Conservation (phyloP, 768 basidiomycete genomes). For the Pleurotus citrinopileatus region DNA sequence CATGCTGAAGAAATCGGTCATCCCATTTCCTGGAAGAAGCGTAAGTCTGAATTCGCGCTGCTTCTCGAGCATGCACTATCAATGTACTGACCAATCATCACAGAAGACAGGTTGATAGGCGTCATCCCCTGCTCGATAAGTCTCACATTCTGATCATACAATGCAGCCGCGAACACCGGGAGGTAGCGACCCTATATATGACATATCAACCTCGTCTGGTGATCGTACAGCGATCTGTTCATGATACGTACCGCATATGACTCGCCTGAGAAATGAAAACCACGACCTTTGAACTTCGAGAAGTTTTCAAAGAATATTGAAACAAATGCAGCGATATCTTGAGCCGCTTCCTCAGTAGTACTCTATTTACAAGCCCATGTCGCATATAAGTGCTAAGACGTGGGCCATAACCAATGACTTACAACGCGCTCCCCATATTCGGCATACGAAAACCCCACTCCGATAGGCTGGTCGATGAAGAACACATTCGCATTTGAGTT, state of each 20-base stretch:
- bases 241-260: constrained; percentile 69
- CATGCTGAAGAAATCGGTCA: constrained; percentile 53
- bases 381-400: too few relatives aligned
- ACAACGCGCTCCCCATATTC: constrained; percentile 61
- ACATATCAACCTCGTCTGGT: background rate
- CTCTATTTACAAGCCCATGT: too few relatives aligned
- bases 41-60: background rate
- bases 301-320: constrained; percentile 76
- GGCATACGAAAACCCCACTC: constrained; percentile 62
- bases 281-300: constrained; percentile 61
- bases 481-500: constrained; percentile 64
- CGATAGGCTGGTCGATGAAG: constrained; percentile 61
- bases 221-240: too few relatives aligned
- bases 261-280: constrained; percentile 68
- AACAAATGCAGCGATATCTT: constrained; percentile 69
- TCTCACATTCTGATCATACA: constrained; percentile 67
- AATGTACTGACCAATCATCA: constrained; percentile 57
- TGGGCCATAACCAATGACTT: constrained; percentile 18
- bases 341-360: constrained; percentile 64
- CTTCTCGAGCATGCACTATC: background rate
- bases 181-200: constrained; percentile 58
- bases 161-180: constrained; percentile 71
- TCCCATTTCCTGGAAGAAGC: constrained; percentile 53
- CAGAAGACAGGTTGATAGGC: constrained; percentile 61
- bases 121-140: constrained; percentile 50